Percentiles rank a stretch among this genome's conserved stretches.
Conservation (phyloP, 2,329 filamentous ascomycete species). For the Fusarium caatingaense region DNA sequence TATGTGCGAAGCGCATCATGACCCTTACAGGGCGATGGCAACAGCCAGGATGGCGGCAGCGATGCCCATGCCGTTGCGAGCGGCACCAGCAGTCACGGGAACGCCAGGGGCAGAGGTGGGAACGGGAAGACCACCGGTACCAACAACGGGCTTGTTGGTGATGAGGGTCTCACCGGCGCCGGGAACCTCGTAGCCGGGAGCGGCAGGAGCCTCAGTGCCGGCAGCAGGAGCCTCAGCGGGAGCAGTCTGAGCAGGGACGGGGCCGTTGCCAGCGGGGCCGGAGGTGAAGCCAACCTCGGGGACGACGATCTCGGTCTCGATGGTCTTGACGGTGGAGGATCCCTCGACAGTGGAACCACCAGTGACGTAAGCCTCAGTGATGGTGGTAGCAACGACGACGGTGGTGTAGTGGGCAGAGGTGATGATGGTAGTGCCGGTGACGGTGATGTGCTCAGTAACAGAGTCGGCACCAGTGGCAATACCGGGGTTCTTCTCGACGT, state of each 20-base stretch:
- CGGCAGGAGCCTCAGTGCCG: slow-evolving; percentile 29
- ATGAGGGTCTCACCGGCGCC: slow-evolving; percentile 40
- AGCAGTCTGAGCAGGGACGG: slow-evolving; percentile 51
- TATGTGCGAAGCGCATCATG: slow-evolving; percentile 38
- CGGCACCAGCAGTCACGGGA: slow-evolving; percentile 55
- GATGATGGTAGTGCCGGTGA: slow-evolving; percentile 63
- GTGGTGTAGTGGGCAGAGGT: slow-evolving; percentile 62
- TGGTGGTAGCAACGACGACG: slow-evolving; percentile 59
- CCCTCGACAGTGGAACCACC: slow-evolving; percentile 60
- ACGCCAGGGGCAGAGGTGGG: slow-evolving; percentile 52
- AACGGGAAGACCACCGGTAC: slow-evolving; percentile 50
- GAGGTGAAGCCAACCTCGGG: slow-evolving; percentile 65
- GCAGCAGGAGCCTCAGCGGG: slow-evolving; percentile 55
- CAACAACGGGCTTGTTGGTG: slow-evolving; percentile 42
- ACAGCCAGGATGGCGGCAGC: slow-evolving; percentile 59
- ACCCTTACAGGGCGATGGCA: slow-evolving; percentile 60
- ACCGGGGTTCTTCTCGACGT: slow-evolving; percentile 81
- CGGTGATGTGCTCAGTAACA: slow-evolving; percentile 70
- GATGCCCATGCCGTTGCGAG: slow-evolving; percentile 59
- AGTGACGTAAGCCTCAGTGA: slow-evolving; percentile 64
- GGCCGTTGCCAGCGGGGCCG: slow-evolving; percentile 37
- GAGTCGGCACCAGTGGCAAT: slow-evolving; percentile 81
- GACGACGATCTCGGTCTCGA: slow-evolving; percentile 64
- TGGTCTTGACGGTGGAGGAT: slow-evolving; percentile 60
- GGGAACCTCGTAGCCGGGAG: slow-evolving; percentile 37